Evolutionary conservation across 2,329 filamentous ascomycete genomes (phyloP), one percentile per base, ranked within the genome.

Genomic region (Aspergillus sp.): DNA sequence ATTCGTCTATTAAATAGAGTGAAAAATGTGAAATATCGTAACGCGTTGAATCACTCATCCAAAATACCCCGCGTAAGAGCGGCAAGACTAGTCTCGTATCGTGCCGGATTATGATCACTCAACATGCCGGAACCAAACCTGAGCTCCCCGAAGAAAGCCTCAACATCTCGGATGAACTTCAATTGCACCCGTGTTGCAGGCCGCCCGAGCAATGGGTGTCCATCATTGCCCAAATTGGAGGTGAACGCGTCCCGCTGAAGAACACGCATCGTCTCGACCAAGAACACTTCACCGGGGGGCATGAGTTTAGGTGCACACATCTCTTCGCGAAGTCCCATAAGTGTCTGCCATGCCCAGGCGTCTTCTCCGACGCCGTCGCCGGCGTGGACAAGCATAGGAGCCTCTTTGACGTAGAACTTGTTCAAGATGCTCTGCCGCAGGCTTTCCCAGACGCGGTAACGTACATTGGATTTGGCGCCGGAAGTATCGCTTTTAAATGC

Each of bases 251-350:
- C 80, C 8, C 84, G 71, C 53, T 85, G 75, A 50, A 88, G 68
- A 3, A 86, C 84, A 6, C 75, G 74, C 60, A 80, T 81, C 27
- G 76, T 83, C 66, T 88, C 84, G 2, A 89, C 75, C 2, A 81
- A 72, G 57, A 89, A 88, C 0, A 89, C 82, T 61, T 90, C 85
- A 1, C 86, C 86, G 0, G 86, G 86, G 1, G 86, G 86, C 41
- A 88, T 68, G 2, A 90, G 73, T 58, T 88, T 88, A 30, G 77
- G 72, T 44, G 78, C 82, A 50, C 78, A 74, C 81, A 89, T 86
- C 55, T 76, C 80, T 3, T 78, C 78, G 2, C 85, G 75, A 10
- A 90, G 66, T 0, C 77, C 77, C 57, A 82, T 81, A 4, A 89
- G 72, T 1, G 83, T 79, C 0, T 81, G 76, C 60, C 81, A 81